Percentiles rank a stretch among this genome's conserved stretches.
phyloP scores from a whole-genome alignment of 805 yeast genomes.

The Cyberlindnera mycetangii region DNA sequence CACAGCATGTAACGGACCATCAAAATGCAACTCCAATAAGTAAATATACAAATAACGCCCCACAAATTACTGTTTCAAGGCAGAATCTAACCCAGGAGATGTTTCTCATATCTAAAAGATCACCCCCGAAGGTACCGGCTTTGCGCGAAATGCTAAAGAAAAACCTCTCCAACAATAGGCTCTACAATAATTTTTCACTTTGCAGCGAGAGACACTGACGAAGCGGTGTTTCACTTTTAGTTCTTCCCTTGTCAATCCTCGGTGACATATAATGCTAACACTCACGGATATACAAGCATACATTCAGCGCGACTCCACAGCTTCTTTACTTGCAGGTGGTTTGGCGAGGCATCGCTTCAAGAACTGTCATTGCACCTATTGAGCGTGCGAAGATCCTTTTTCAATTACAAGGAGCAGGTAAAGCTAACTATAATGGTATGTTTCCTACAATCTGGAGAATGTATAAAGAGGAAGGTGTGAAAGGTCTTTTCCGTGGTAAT shows the following conservation, averaged over 20 bases:
- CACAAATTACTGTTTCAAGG: too few species aligned
- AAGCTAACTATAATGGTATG: slow-evolving; percentile 58
- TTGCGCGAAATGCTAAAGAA: too few species aligned
- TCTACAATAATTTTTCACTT: too few species aligned
- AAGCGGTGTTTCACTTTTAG: too few species aligned
- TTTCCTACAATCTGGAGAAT: slow-evolving; percentile 70
- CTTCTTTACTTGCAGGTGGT: slow-evolving; percentile 73
- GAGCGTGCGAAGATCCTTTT: slow-evolving; percentile 90
- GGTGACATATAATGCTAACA: background rate
- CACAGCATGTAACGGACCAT: too few species aligned
- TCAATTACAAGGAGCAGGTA: slow-evolving; percentile 73
- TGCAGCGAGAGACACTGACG: too few species aligned
- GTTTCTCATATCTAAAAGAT: too few species aligned
- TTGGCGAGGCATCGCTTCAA: slow-evolving; percentile 72
- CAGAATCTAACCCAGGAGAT: too few species aligned
- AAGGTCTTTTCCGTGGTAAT: slow-evolving; percentile 88
- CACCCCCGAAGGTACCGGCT: too few species aligned
- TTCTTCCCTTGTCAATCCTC: background rate
- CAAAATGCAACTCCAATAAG: too few species aligned
- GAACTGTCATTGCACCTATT: slow-evolving; percentile 93
- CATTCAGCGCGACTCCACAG: slow-evolving; percentile 43
- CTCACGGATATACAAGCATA: slow-evolving; percentile 4
- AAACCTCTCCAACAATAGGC: too few species aligned
- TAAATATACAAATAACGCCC: too few species aligned
- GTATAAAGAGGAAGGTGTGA: slow-evolving; percentile 88